Percentiles rank a stretch among this genome's conserved stretches.
Conservation (phyloP, 768 basidiomycete species). For the Mycena epipterygia region DNA sequence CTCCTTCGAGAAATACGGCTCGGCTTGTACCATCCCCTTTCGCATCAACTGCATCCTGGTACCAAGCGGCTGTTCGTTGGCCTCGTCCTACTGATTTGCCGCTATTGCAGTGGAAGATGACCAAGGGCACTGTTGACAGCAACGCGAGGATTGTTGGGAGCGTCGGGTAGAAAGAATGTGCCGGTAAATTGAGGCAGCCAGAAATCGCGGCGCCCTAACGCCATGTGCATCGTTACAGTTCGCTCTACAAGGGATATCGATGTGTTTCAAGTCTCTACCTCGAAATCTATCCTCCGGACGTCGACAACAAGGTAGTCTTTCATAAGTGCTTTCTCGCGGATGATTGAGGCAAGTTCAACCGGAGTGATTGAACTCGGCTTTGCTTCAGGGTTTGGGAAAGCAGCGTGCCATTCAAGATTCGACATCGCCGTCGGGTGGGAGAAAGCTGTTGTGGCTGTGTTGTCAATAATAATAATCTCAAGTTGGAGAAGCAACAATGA, state of each 20-base stretch:
- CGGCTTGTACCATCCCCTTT: constrained; percentile 1
- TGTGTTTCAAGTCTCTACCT: constrained; percentile 21
- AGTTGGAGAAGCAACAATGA: too few relatives aligned
- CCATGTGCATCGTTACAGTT: not conserved
- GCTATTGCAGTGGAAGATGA: constrained; percentile 33
- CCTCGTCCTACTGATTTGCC: constrained; percentile 27
- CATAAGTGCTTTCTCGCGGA: constrained; percentile 22
- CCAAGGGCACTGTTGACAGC: constrained; percentile 13
- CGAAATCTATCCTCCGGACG: constrained; percentile 32
- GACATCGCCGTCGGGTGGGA: not conserved
- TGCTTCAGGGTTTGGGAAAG: constrained; percentile 21
- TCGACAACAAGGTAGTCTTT: constrained; percentile 34
- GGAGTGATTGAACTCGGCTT: constrained; percentile 17
- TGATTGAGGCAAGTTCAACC: constrained; percentile 16
- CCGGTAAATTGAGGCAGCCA: constrained; percentile 32
- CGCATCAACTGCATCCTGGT: constrained; percentile 23
- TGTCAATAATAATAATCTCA: too few relatives aligned
- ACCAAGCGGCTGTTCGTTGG: constrained; percentile 23
- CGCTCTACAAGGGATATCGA: not conserved
- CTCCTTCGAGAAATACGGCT: constrained; percentile 26
- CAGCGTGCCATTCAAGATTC: constrained; percentile 25
- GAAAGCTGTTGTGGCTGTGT: not conserved
- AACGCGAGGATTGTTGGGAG: constrained; percentile 24
- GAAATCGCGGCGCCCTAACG: constrained; percentile 12
- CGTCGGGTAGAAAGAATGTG: constrained; percentile 33